Base-by-base conservation (phyloP, 1,284 basidiomycete species). In the Tylopilus orsonianus region DNA sequence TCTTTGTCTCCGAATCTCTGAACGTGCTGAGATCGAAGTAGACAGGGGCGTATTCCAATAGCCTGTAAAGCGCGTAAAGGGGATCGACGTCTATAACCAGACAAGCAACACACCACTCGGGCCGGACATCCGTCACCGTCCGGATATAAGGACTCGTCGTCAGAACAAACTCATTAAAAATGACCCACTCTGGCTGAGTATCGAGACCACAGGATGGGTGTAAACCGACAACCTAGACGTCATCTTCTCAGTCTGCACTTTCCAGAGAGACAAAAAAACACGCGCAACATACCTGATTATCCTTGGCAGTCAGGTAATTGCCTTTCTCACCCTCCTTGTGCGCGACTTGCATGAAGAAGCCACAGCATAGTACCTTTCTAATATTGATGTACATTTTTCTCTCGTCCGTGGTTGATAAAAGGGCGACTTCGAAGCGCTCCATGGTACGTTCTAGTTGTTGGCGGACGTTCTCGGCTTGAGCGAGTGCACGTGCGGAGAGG, bases 331-430 rank as follows among this genome's bases (percentile, higher is more conserved):
- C 92, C 63, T 94, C 91, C 67, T 92, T 92, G 70, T 97, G 93
- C 5, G 95, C 96, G 7, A 96, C 85, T 67, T 98, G 96, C 96
- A 97, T 97, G 73, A 99, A 99, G 78, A 93, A 99, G 0, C 95
- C 96, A 62, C 88, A 91, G 0, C 92, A 87, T 36, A 99, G 76
- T 2, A 90, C 87, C 69, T 88, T 86, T 24, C 92, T 83, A 51
- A 99, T 87, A 60, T 90, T 88, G 50, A 73, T 63, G 71, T 85
- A 91, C 64, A 92, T 84, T 62, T 86, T 88, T 65, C 81, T 83
- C 68, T 90, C 83, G 61, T 97, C 90, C 2, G 72, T 68, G 1
- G 87, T 82, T n/a, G 90, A 87, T 22, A 95, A 71, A 16, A 96
- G 70, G 23, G 91, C 87, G 33, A 97, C 73, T 57, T 93, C 88